Conservation (phyloP, 129 eudicot species). For the Apium graveolens region DNA sequence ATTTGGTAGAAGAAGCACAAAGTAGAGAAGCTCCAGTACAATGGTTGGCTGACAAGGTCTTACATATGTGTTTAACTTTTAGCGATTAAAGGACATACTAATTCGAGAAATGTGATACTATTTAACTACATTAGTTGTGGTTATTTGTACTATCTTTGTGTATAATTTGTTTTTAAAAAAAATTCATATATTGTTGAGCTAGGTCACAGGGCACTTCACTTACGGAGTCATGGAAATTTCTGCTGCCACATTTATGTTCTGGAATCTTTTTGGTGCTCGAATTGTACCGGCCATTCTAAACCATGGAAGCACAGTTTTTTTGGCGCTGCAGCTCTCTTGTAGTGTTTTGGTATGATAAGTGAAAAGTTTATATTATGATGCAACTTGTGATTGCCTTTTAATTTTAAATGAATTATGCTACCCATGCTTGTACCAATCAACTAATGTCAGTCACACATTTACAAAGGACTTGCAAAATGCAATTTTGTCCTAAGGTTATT, state of each 20-base stretch:
- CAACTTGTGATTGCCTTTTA: not conserved
- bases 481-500: not conserved
- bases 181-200: not conserved
- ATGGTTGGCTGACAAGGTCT: slow-evolving; percentile 93
- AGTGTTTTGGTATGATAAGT: slow-evolving; percentile 72
- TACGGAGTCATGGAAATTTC: slow-evolving; percentile 98
- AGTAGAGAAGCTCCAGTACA: slow-evolving; percentile 98
- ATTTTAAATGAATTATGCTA: not conserved
- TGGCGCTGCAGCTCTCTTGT: slow-evolving; percentile 99
- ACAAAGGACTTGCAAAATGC: not conserved
- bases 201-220: slow-evolving; percentile 87
- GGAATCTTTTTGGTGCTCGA: slow-evolving; percentile 76
- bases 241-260: slow-evolving; percentile 91
- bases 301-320: slow-evolving; percentile 70
- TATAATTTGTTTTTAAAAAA: not conserved
- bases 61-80: slow-evolving; percentile 1
- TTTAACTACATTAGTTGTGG: not conserved
- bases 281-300: slow-evolving; percentile 64
- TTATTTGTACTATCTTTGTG: not conserved
- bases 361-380: not conserved
- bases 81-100: slow-evolving; percentile 3
- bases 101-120: not conserved
- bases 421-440: not conserved
- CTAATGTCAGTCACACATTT: not conserved
- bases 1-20: slow-evolving; percentile 97